phyloP scores from a whole-genome alignment of 257 asterid genomes.

The Nicotiana otophora region DNA sequence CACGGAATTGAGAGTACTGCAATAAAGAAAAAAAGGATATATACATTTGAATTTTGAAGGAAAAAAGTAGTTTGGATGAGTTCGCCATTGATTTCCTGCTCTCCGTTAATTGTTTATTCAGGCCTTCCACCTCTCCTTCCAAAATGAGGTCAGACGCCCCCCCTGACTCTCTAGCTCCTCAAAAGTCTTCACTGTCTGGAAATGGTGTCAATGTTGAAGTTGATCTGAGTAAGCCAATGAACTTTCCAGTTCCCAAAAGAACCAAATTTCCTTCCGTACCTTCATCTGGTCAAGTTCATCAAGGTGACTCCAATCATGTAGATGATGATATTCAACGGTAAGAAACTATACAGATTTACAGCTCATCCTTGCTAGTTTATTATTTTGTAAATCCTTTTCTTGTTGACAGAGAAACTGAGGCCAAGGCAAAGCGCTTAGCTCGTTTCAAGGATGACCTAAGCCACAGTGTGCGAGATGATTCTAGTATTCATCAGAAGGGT shows the following conservation, averaged over 20 bases:
- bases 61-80: background rate
- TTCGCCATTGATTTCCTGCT: constrained; percentile 3
- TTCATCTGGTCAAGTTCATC: constrained; percentile 36
- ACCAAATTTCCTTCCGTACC: constrained; percentile 57
- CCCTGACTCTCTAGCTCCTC: constrained; percentile 46
- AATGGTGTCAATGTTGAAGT: constrained; percentile 32
- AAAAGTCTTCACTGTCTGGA: constrained; percentile 29
- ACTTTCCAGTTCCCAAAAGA: constrained; percentile 55
- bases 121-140: constrained; percentile 37
- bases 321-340: constrained; percentile 65
- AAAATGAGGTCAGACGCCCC: constrained; percentile 26
- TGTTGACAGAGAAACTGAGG: constrained; percentile 61
- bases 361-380: constrained; percentile 6
- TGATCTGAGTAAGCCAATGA: constrained; percentile 29
- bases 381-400: constrained; percentile 7
- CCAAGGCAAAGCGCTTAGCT: constrained; percentile 87
- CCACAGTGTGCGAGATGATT: constrained; percentile 35
- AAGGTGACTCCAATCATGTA: constrained; percentile 35
- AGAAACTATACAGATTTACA: background rate
- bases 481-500: constrained; percentile 35
- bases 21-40: background rate
- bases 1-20: background rate
- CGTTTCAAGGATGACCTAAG: constrained; percentile 81
- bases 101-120: constrained; percentile 7
- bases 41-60: background rate